Percentiles rank a stretch among this genome's conserved stretches.
These are phyloP conservation scores for Artemisia tridentata DNA, from an alignment of 129 eudicot species.

Conservation along the genomic window DNA sequence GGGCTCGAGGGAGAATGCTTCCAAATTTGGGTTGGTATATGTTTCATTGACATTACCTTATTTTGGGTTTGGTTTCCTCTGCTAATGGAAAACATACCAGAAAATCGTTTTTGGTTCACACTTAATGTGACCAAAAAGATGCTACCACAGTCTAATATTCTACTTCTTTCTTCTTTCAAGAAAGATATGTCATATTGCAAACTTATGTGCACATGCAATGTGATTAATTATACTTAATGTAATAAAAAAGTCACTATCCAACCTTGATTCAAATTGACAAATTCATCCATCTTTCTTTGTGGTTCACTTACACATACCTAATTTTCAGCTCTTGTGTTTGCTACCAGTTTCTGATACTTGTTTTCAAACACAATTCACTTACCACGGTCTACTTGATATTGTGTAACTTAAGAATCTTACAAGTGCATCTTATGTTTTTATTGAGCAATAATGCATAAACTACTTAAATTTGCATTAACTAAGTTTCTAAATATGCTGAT, in stretches of 20 bases:
- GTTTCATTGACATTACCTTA: conserved; percentile 30
- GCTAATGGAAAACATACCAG: conserved; percentile 13
- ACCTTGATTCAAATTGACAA: neutral
- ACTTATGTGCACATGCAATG: neutral
- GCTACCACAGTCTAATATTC: conserved; percentile 14
- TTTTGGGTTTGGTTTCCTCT: conserved; percentile 33
- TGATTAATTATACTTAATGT: neutral
- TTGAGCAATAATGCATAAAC: neutral
- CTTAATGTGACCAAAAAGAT: conserved; percentile 7
- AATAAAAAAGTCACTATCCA: neutral
- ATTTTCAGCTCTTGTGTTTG: conserved; percentile 6
- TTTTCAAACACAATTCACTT: neutral
- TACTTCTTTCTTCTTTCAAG: conserved; percentile 19
- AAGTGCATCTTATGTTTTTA: neutral
- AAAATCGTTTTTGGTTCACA: conserved; percentile 7
- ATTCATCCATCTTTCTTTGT: conserved; percentile 1
- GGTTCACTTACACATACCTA: neutral
- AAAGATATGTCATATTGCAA: conserved; percentile 12
- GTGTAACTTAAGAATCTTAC: neutral
- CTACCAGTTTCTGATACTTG: neutral
- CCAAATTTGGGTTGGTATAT: conserved; percentile 39
- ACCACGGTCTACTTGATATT: neutral
- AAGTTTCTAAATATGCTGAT: neutral
- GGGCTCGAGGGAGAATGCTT: conserved; percentile 81
- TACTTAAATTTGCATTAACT: neutral